Evolutionary conservation across 257 asterid species (phyloP), one percentile per base, ranked within the genome.

Genomic region (Salvia miltiorrhiza): DNA sequence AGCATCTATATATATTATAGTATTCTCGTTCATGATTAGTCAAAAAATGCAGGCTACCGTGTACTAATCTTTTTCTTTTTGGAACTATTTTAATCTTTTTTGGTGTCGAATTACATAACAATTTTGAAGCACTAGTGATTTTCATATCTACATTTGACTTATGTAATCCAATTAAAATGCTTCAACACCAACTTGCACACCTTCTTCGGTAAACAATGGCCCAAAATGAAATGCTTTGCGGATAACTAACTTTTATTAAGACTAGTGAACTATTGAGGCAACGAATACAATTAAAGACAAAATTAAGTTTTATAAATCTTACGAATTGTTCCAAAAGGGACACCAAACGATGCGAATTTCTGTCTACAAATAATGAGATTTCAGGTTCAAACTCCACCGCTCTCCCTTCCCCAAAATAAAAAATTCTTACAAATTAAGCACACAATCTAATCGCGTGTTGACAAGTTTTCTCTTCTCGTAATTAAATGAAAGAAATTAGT

Each of bases 121-220:
- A 72, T 77, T 54, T 74, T 77, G 68, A 60, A 78, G 67, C 68
- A 75, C 57, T 44, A 47, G 41, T 47, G 68, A 68, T 63, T 20
- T 71, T 76, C 73, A 37, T 57, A 79, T 74, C 80, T 67, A 72
- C 64, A 77, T 60, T 77, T 71, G 83, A 82, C 82, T 77, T 49
- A 74, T 69, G 77, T 61, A 68, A 33, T 69, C 79, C 78, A 61
- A 76, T 78, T 65, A 71, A 65, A 78, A 37, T 74, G 72, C 39
- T 55, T n/a, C 24, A 65, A 74, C 73, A 61, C 62, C 56, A 37
- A 74, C 28, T 50, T 48, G 72, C 76, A 70, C 77, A 54, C 73
- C 67, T 67, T 45, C 60, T 63, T 44, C 65, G 23, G 65, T 68
- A 69, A 72, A 62, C 74, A 61, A 74, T 58, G 48, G 24, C 56